phyloP scores from a whole-genome alignment of 306 rosid species.

The Quercus engelmannii region DNA sequence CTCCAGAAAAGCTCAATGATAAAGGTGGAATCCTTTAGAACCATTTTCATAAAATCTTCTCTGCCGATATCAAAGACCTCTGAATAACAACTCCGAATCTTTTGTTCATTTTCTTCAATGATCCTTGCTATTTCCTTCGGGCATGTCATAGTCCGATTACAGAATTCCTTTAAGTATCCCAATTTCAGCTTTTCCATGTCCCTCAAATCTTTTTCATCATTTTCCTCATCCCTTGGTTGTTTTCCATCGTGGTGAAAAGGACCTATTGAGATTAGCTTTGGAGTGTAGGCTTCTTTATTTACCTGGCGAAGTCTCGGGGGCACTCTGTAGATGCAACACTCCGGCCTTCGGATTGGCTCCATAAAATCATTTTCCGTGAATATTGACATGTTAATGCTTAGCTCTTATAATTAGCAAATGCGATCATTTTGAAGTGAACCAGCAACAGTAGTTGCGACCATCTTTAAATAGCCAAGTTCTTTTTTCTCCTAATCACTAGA shows the following conservation, averaged over 20 bases:
- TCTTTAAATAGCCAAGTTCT: too few relatives aligned
- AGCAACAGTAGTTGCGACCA: too few relatives aligned
- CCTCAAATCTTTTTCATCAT: neutral
- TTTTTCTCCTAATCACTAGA: too few relatives aligned
- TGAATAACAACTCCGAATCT: neutral
- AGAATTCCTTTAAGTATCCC: neutral
- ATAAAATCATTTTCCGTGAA: too few relatives aligned
- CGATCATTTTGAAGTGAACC: too few relatives aligned
- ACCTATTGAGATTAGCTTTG: conserved; percentile 15
- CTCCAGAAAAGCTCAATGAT: neutral
- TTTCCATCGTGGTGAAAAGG: conserved; percentile 8
- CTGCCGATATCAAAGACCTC: neutral
- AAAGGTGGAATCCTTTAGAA: neutral
- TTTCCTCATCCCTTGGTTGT: too few relatives aligned
- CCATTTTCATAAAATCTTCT: neutral
- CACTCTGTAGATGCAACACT: conserved; percentile 17
- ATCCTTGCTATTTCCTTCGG: neutral
- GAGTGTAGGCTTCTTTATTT: conserved; percentile 16
- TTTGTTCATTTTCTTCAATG: neutral
- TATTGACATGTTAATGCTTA: too few relatives aligned
- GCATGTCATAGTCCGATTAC: neutral
- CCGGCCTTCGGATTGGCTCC: neutral
- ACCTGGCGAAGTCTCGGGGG: conserved; percentile 23
- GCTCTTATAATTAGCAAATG: too few relatives aligned
- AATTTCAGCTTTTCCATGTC: neutral